Percentiles rank a stretch among this genome's conserved stretches.
These are phyloP conservation scores for Solanum neorickii DNA, from an alignment of 257 asterid species.

Conservation along the genomic window DNA sequence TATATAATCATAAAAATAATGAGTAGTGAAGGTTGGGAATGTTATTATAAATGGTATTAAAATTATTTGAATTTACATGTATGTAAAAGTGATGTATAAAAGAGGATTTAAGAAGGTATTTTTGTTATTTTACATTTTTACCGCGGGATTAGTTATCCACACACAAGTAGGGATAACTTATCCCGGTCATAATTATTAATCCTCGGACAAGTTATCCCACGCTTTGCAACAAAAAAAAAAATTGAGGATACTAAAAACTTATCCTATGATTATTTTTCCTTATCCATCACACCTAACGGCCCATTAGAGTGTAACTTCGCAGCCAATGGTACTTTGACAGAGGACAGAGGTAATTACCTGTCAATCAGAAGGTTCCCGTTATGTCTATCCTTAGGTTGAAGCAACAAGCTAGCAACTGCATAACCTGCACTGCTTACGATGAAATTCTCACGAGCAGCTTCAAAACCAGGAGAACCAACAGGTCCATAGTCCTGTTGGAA, in stretches of 20 bases:
- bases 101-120: neutral
- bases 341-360: constrained; percentile 39
- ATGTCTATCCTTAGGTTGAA: constrained; percentile 99
- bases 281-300: neutral
- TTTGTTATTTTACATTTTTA: neutral
- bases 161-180: neutral
- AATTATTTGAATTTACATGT: neutral
- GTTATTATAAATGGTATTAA: neutral
- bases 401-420: constrained; percentile 99
- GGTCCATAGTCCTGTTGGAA: constrained; percentile 99
- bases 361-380: constrained; percentile 97
- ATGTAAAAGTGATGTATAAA: neutral
- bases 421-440: constrained; percentile 98
- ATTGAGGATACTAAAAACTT: neutral
- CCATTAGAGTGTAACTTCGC: neutral
- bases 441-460: constrained; percentile 96
- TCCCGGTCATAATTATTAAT: neutral
- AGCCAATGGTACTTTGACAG: neutral
- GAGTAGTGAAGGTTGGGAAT: neutral
- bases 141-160: neutral
- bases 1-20: too few species aligned
- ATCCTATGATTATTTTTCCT: neutral
- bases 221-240: neutral
- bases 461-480: constrained; percentile 90
- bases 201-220: neutral